These are phyloP conservation scores for Mycena maculata DNA, from an alignment of 768 basidiomycete genomes.

Conservation along the genomic window DNA sequence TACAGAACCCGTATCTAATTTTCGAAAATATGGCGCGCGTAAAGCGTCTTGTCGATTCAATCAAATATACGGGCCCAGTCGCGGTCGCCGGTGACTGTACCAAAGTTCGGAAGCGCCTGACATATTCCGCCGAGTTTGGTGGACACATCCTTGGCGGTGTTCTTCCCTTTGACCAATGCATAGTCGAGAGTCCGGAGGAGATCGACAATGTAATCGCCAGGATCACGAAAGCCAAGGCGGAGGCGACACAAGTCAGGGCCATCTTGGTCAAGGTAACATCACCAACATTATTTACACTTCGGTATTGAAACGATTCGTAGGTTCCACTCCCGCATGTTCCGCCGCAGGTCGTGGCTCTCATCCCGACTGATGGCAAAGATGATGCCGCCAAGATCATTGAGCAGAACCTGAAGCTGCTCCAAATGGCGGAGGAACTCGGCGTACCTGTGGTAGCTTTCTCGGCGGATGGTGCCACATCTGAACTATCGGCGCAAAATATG, in stretches of 20 bases:
- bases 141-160: slow-evolving; percentile 42
- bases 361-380: slow-evolving; percentile 42
- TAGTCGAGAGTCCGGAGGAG: slow-evolving; percentile 38
- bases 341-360: slow-evolving; percentile 38
- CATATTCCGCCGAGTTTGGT: slow-evolving; percentile 42
- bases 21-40: slow-evolving; percentile 43
- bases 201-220: slow-evolving; percentile 39
- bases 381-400: slow-evolving; percentile 36
- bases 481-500: slow-evolving; percentile 37
- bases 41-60: slow-evolving; percentile 36
- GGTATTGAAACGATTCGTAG: slow-evolving; percentile 12
- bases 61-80: slow-evolving; percentile 40
- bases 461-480: slow-evolving; percentile 41
- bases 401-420: slow-evolving; percentile 35
- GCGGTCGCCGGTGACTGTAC: slow-evolving; percentile 42
- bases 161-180: slow-evolving; percentile 34
- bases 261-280: slow-evolving; percentile 42
- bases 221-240: slow-evolving; percentile 33
- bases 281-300: too few relatives aligned
- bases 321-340: slow-evolving; percentile 38
- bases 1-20: slow-evolving; percentile 41
- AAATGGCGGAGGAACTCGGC: slow-evolving; percentile 34
- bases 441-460: slow-evolving; percentile 32
- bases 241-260: slow-evolving; percentile 41
- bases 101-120: slow-evolving; percentile 39